Percentiles rank a stretch among this genome's conserved stretches.
phyloP scores from a whole-genome alignment of 1,284 basidiomycete genomes.

The Fomitopsis palustris region DNA sequence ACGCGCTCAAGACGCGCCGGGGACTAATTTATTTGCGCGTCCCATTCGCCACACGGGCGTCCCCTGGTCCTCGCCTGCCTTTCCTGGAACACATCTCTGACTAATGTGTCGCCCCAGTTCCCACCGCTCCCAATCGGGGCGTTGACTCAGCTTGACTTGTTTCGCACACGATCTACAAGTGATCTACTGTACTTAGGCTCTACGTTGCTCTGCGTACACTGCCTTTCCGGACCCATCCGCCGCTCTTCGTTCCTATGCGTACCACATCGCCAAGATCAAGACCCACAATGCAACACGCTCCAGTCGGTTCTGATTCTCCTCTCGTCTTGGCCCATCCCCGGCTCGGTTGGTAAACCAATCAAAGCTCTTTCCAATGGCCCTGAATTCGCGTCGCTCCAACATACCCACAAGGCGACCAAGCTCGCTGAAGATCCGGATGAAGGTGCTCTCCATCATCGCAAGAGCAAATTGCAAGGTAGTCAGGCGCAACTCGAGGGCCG shows the following conservation, averaged over 20 bases:
- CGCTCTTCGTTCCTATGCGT: not conserved
- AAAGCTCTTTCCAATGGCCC: slow-evolving; percentile 39
- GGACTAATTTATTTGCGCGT: slow-evolving; percentile 2
- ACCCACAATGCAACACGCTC: slow-evolving; percentile 26
- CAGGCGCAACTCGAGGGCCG: slow-evolving; percentile 34
- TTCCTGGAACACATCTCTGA: not conserved
- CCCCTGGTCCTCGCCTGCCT: not conserved
- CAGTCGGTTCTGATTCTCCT: slow-evolving; percentile 39
- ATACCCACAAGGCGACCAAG: slow-evolving; percentile 44
- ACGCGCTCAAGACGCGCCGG: slow-evolving; percentile 6
- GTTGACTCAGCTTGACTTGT: not conserved
- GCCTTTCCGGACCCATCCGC: no score
- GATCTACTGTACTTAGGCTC: not conserved
- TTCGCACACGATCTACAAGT: not conserved
- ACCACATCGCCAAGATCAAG: not conserved
- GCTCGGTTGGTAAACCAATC: slow-evolving; percentile 50
- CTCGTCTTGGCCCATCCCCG: slow-evolving; percentile 38
- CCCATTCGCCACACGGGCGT: not conserved
- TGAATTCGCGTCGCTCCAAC: slow-evolving; percentile 39
- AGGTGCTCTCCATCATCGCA: slow-evolving; percentile 44
- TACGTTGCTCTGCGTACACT: no score
- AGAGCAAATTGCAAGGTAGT: slow-evolving; percentile 32
- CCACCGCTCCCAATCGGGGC: not conserved
- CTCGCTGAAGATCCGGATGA: slow-evolving; percentile 51
- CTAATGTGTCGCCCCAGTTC: not conserved